phyloP scores from a whole-genome alignment of 768 basidiomycete genomes.

The Amanita inopinata region DNA sequence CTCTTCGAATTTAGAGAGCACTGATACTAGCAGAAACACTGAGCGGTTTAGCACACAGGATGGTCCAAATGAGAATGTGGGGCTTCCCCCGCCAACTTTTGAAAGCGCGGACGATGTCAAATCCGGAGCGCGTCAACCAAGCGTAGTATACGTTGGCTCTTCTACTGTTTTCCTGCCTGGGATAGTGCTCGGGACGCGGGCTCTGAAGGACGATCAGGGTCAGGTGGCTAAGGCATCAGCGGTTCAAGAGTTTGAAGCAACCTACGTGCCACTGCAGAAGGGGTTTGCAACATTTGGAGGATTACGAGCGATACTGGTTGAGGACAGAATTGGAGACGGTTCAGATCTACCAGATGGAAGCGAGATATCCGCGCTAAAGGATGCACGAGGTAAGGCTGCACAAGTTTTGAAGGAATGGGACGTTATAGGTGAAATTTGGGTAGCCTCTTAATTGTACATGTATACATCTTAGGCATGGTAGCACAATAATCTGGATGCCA shows the following conservation, averaged over 20 bases:
- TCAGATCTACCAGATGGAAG: conserved; percentile 18
- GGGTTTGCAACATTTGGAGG: conserved; percentile 65
- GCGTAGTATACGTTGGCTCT: conserved; percentile 38
- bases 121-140: conserved; percentile 17
- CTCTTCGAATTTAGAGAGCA: conserved; percentile 15
- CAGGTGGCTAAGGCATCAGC: conserved; percentile 22
- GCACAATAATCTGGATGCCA: too few relatives aligned
- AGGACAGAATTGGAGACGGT: conserved; percentile 34
- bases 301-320: conserved; percentile 55
- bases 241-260: conserved; percentile 51
- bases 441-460: conserved; percentile 19
- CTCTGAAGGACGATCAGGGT: conserved; percentile 1
- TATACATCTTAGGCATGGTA: too few relatives aligned
- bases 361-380: conserved; percentile 13
- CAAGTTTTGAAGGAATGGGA: conserved; percentile 62
- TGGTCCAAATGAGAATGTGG: conserved; percentile 10
- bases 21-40: conserved; percentile 6
- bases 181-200: conserved; percentile 24
- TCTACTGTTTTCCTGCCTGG: conserved; percentile 39
- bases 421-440: conserved; percentile 64
- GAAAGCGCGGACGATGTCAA: conserved; percentile 28
- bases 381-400: conserved; percentile 22
- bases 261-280: conserved; percentile 44
- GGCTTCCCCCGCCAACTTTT: conserved; percentile 39
- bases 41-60: conserved; percentile 10